These are phyloP conservation scores for Pythium oligandrum DNA, from an alignment of 352 stramenopile species.

Conservation along the genomic window DNA sequence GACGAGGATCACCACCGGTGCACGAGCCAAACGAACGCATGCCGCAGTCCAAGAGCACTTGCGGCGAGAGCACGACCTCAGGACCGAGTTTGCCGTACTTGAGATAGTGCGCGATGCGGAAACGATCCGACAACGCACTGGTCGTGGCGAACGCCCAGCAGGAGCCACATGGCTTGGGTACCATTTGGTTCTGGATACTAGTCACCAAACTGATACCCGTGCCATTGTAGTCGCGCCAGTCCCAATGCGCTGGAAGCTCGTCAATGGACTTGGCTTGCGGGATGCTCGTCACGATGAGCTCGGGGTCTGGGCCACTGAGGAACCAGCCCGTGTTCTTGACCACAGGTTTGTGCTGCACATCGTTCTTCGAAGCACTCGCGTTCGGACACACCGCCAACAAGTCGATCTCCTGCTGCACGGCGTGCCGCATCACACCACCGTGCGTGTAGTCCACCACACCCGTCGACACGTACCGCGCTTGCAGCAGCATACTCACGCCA, in stretches of 20 bases:
- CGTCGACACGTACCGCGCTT: constrained; percentile 3
- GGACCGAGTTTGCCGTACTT: constrained; percentile 51
- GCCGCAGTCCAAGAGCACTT: constrained; percentile 69
- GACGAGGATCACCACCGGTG: constrained; percentile 70
- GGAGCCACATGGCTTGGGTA: constrained; percentile 64
- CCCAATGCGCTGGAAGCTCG: constrained; percentile 64
- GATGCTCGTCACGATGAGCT: constrained; percentile 40
- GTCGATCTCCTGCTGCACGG: constrained; percentile 46
- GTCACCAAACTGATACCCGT: constrained; percentile 74
- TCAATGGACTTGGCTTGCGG: constrained; percentile 42
- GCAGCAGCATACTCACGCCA: constrained; percentile 32
- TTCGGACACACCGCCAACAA: constrained; percentile 40
- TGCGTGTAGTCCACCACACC: constrained; percentile 35
- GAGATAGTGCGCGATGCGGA: constrained; percentile 62
- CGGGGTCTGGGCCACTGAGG: constrained; percentile 53
- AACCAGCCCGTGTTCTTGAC: constrained; percentile 58
- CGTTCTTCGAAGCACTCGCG: constrained; percentile 14
- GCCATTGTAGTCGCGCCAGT: constrained; percentile 77
- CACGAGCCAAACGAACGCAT: constrained; percentile 81
- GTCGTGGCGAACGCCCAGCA: constrained; percentile 76
- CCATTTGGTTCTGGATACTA: constrained; percentile 77
- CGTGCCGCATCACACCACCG: constrained; percentile 35
- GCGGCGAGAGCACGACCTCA: constrained; percentile 60
- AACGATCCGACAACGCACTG: constrained; percentile 70
- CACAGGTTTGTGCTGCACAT: constrained; percentile 1